Conservation (phyloP, 2,329 filamentous ascomycete genomes). For the Scedosporium minutisporum region DNA sequence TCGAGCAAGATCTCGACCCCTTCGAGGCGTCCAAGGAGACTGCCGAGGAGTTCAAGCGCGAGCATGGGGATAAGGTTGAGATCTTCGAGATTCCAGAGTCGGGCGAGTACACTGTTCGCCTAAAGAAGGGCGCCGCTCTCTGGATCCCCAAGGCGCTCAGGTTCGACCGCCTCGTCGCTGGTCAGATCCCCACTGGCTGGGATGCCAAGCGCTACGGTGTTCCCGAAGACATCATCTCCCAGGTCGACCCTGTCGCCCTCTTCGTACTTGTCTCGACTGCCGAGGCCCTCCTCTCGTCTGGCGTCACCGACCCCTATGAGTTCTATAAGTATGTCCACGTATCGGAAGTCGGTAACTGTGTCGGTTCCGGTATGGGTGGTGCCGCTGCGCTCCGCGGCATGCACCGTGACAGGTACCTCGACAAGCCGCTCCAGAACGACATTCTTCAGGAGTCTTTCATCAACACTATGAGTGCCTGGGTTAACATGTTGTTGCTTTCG, state of each 20-base stretch:
- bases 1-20: conserved; percentile 91
- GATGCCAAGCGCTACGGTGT: conserved; percentile 93
- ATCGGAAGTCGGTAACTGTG: conserved; percentile 94
- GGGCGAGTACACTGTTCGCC: conserved; percentile 85
- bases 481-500: conserved; percentile 96
- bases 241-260: conserved; percentile 93
- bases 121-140: conserved; percentile 91
- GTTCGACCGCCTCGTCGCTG: conserved; percentile 94
- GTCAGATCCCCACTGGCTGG: conserved; percentile 95
- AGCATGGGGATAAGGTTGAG: conserved; percentile 96
- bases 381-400: conserved; percentile 86
- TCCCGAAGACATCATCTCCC: conserved; percentile 92
- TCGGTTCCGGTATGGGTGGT: conserved; percentile 97
- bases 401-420: conserved; percentile 95
- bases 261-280: conserved; percentile 91
- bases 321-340: conserved; percentile 99
- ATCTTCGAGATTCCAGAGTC: conserved; percentile 91
- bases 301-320: conserved; percentile 98
- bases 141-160: conserved; percentile 95
- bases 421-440: conserved; percentile 96
- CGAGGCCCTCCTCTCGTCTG: conserved; percentile 80
- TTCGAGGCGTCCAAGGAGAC: conserved; percentile 98
- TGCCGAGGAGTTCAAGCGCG: conserved; percentile 90
- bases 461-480: conserved; percentile 99
- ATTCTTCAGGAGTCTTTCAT: conserved; percentile 99